Evolutionary conservation across 352 stramenopile species (phyloP).

Genomic region (Phytopythium cucurbitacearum): DNA sequence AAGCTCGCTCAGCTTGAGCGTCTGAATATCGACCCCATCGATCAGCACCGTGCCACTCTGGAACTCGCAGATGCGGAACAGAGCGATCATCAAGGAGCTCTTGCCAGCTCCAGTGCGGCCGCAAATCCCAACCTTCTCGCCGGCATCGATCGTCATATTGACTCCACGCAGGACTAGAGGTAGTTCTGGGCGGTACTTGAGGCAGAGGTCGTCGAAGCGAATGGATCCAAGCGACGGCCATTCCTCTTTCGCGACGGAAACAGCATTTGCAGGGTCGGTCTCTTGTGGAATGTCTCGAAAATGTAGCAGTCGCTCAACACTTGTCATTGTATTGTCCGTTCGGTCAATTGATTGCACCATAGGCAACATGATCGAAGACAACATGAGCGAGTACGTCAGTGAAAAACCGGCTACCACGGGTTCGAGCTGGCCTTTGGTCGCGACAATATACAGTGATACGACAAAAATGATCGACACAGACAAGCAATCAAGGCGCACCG

Average conservation of each 20-base stretch:
- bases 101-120: conserved; percentile 36
- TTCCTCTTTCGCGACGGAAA: conserved; percentile 13
- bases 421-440: conserved; percentile 29
- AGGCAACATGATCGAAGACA: conserved; percentile 40
- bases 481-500: conserved; percentile 81
- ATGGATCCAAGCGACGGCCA: conserved; percentile 27
- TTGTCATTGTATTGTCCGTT: conserved; percentile 33
- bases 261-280: conserved; percentile 11
- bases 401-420: conserved; percentile 23
- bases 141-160: conserved; percentile 15
- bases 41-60: conserved; percentile 63
- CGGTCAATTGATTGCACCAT: conserved; percentile 32
- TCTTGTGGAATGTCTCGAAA: conserved; percentile 21
- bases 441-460: conserved; percentile 78
- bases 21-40: conserved; percentile 71
- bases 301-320: conserved; percentile 25
- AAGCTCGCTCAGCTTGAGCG: conserved; percentile 16
- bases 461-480: conserved; percentile 74
- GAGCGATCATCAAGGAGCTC: conserved; percentile 35
- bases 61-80: conserved; percentile 34
- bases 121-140: conserved; percentile 32
- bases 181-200: conserved; percentile 34
- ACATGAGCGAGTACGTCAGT: conserved; percentile 27
- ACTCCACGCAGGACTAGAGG: conserved; percentile 32
- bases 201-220: conserved; percentile 20